Evolutionary conservation across 352 stramenopile genomes (phyloP).

Genomic region (Plasmopara viticola): DNA sequence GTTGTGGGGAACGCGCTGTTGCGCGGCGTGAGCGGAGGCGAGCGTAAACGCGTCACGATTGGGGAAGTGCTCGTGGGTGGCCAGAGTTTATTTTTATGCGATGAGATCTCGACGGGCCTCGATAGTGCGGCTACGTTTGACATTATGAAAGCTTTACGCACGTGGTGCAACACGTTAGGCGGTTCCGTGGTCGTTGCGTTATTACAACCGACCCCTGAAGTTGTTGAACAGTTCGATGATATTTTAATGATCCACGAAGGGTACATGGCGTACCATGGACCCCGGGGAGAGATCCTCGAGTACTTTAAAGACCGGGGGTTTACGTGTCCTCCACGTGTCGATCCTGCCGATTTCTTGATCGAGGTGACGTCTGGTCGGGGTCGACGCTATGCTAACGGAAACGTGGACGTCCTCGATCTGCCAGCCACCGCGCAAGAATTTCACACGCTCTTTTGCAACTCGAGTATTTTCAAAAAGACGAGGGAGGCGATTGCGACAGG

Average conservation of each 20-base stretch:
- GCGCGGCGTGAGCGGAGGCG: conserved; percentile 88
- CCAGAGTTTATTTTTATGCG: conserved; percentile 65
- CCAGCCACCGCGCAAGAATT: conserved; percentile 37
- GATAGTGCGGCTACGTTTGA: conserved; percentile 50
- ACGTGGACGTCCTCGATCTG: conserved; percentile 34
- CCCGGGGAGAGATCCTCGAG: conserved; percentile 43
- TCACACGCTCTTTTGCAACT: conserved; percentile 46
- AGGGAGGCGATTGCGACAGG: conserved; percentile 39
- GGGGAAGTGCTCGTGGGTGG: conserved; percentile 42
- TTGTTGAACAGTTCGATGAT: conserved; percentile 93
- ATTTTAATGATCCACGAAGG: conserved; percentile 92
- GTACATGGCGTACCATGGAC: conserved; percentile 90
- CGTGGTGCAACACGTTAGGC: conserved; percentile 32
- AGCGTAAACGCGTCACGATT: conserved; percentile 81
- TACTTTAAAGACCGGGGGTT: conserved; percentile 86
- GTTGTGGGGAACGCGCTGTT: conserved; percentile 85
- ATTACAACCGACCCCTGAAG: conserved; percentile 76
- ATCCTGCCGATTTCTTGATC: conserved; percentile 61
- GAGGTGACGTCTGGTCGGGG: conserved; percentile 59
- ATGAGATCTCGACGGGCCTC: conserved; percentile 65
- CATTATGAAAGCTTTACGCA: conserved; percentile 46
- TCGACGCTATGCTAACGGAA: conserved; percentile 39
- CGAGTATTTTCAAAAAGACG: conserved; percentile 45
- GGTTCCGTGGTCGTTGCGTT: conserved; percentile 33
- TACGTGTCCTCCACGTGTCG: conserved; percentile 47